phyloP scores from a whole-genome alignment of 306 rosid species.

The Malus orientalis region DNA sequence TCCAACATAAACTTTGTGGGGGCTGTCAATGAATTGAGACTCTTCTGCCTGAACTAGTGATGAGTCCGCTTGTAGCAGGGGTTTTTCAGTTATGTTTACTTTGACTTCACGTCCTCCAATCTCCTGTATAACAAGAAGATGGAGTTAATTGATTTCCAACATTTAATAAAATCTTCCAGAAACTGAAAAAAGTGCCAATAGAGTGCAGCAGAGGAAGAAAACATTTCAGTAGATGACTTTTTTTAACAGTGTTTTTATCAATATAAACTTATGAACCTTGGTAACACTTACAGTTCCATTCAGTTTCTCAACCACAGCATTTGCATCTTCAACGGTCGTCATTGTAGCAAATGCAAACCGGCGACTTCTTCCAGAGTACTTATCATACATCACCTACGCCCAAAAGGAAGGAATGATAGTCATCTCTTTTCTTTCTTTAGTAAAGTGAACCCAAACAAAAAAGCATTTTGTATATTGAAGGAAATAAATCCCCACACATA shows the following conservation, averaged over 20 bases:
- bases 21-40: constrained; percentile 65
- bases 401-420: constrained; percentile 7
- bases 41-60: constrained; percentile 61
- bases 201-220: not conserved
- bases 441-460: not conserved
- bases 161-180: not conserved
- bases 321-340: constrained; percentile 85
- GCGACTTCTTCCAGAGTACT: constrained; percentile 87
- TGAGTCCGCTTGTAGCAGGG: constrained; percentile 33
- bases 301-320: constrained; percentile 64
- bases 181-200: not conserved
- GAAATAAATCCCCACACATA: not conserved
- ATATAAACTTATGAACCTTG: not conserved
- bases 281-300: constrained; percentile 70
- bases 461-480: too few relatives aligned
- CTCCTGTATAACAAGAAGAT: constrained; percentile 44
- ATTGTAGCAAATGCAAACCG: constrained; percentile 81
- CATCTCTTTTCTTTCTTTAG: not conserved
- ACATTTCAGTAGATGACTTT: not conserved
- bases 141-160: not conserved
- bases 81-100: constrained; percentile 83
- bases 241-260: not conserved
- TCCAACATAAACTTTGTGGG: constrained; percentile 92
- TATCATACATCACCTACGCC: constrained; percentile 83
- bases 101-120: constrained; percentile 76